These are phyloP conservation scores for Aspergillus sp. DNA, from an alignment of 2,329 filamentous ascomycete species.

Conservation along the genomic window DNA sequence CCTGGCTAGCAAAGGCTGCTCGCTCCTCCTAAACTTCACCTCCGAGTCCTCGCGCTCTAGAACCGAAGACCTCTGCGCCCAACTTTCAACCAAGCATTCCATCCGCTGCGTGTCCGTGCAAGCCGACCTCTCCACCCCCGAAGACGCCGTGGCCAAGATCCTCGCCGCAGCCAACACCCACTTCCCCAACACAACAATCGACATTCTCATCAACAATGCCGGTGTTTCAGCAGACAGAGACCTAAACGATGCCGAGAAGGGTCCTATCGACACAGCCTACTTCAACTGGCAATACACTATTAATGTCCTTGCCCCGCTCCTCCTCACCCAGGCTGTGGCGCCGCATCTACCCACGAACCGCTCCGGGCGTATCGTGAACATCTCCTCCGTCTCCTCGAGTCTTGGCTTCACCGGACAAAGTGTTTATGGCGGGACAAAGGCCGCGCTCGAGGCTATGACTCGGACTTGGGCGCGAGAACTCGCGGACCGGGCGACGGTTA, in stretches of 20 bases:
- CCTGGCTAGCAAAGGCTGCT: slow-evolving; percentile 70
- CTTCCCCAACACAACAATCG: slow-evolving; percentile 66
- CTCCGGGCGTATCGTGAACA: slow-evolving; percentile 63
- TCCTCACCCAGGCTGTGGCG: slow-evolving; percentile 71
- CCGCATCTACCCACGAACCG: slow-evolving; percentile 70
- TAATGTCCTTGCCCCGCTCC: slow-evolving; percentile 78
- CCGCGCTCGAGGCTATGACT: slow-evolving; percentile 68
- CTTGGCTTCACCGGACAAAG: slow-evolving; percentile 60
- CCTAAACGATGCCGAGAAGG: slow-evolving; percentile 63
- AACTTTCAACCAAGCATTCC: slow-evolving; percentile 57
- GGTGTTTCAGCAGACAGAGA: slow-evolving; percentile 56
- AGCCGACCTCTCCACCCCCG: slow-evolving; percentile 67
- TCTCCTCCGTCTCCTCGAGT: slow-evolving; percentile 59
- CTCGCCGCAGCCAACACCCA: slow-evolving; percentile 59
- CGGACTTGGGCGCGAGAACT: slow-evolving; percentile 65
- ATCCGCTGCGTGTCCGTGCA: slow-evolving; percentile 64
- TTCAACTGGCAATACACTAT: slow-evolving; percentile 73
- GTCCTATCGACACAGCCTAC: slow-evolving; percentile 60
- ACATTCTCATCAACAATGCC: slow-evolving; percentile 87
- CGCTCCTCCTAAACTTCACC: slow-evolving; percentile 70
- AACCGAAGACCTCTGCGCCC: slow-evolving; percentile 55
- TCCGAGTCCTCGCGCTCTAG: slow-evolving; percentile 58
- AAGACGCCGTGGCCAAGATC: slow-evolving; percentile 58
- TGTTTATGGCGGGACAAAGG: slow-evolving; percentile 67
- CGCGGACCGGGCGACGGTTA: slow-evolving; percentile 62